phyloP scores from a whole-genome alignment of 2,329 filamentous ascomycete species.

The Colletotrichum cuscutae region DNA sequence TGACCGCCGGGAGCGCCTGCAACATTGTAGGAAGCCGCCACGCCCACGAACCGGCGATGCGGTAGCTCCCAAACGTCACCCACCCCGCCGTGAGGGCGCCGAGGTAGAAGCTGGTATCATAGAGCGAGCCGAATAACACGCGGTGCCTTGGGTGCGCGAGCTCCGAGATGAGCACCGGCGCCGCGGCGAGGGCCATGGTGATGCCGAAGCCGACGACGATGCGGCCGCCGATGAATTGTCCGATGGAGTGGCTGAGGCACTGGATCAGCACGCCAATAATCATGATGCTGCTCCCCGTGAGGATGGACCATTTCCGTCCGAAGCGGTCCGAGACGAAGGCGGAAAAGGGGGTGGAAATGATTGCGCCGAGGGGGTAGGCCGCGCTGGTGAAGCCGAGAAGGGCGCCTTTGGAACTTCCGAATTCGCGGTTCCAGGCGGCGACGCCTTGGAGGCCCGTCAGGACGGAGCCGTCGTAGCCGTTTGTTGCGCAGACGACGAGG shows the following conservation, averaged over 20 bases:
- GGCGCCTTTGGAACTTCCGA: conserved; percentile 31
- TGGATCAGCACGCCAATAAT: conserved; percentile 47
- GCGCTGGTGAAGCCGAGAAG: conserved; percentile 50
- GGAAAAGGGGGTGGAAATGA: conserved; percentile 47
- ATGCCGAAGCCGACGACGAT: conserved; percentile 46
- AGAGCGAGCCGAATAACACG: neutral
- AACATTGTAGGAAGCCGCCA: conserved; percentile 8
- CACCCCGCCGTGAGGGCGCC: conserved; percentile 50
- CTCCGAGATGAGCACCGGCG: conserved; percentile 46
- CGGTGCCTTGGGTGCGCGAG: conserved; percentile 35
- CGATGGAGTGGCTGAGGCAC: conserved; percentile 39
- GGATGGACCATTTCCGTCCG: conserved; percentile 51
- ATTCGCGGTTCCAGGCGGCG: neutral
- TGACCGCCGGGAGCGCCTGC: conserved; percentile 6
- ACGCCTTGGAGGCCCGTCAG: neutral
- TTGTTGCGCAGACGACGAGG: neutral
- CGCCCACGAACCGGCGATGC: neutral
- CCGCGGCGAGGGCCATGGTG: conserved; percentile 42
- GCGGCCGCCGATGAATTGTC: conserved; percentile 43
- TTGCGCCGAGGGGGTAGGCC: conserved; percentile 50
- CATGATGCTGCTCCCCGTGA: conserved; percentile 45
- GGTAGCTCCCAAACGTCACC: conserved; percentile 46
- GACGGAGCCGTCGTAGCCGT: neutral
- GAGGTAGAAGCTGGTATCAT: conserved; percentile 41
- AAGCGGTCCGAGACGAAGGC: conserved; percentile 49